A percentile compares a stretch with the other conserved stretches of the same genome.
Evolutionary conservation across 1,284 basidiomycete genomes (phyloP).

Genomic region (Ustilago esculenta): DNA sequence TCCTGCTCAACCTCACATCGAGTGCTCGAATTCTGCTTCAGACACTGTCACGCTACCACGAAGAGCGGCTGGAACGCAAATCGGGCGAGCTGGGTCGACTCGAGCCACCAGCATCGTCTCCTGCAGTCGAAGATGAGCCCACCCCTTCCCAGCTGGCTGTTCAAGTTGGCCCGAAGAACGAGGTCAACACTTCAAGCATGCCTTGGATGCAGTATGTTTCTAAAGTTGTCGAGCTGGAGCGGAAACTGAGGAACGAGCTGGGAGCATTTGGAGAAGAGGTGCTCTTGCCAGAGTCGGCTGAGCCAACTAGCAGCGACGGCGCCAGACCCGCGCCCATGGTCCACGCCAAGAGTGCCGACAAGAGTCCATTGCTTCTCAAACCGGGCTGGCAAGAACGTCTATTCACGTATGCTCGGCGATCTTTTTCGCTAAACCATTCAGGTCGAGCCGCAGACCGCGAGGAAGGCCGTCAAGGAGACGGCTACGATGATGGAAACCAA

Average conservation of each 20-base stretch:
- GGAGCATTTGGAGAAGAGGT: conserved; percentile 31
- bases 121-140: background rate
- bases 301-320: too few species aligned
- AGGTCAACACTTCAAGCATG: conserved; percentile 8
- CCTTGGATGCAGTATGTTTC: conserved; percentile 10
- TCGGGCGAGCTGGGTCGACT: conserved; percentile 1
- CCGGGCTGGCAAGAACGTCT: conserved; percentile 47
- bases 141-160: background rate
- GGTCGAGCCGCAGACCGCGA: background rate
- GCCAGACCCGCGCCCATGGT: too few species aligned
- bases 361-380: conserved; percentile 19
- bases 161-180: conserved; percentile 8
- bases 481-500: background rate
- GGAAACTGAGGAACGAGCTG: conserved; percentile 9
- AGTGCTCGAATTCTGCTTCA: conserved; percentile 37
- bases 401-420: conserved; percentile 26
- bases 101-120: background rate
- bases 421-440: conserved; percentile 5
- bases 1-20: conserved; percentile 43
- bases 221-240: conserved; percentile 10
- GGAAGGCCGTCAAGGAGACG: background rate
- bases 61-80: conserved; percentile 10
- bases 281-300: background rate
- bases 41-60: conserved; percentile 14
- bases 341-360: conserved; percentile 1